These are phyloP conservation scores for Malassezia sp. DNA, from an alignment of 1,284 basidiomycete species.

Conservation along the genomic window DNA sequence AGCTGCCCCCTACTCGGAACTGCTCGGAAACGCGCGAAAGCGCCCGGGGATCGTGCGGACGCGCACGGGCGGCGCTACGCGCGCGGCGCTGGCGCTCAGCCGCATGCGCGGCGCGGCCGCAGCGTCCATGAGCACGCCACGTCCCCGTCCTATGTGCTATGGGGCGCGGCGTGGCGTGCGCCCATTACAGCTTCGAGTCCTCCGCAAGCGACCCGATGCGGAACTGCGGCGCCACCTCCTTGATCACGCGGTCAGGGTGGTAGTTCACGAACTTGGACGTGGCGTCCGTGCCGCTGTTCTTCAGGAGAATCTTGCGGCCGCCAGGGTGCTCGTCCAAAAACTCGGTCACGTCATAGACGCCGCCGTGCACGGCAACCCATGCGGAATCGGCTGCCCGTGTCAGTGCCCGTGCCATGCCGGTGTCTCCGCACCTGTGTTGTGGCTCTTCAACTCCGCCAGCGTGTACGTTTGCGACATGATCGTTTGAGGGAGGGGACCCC, in stretches of 20 bases:
- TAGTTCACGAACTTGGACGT: constrained; percentile 42
- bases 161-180: too few species aligned
- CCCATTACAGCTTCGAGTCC: constrained; percentile 28
- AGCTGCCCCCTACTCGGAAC: too few species aligned
- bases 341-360: constrained; percentile 44
- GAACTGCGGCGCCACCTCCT: constrained; percentile 28
- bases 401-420: too few species aligned
- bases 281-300: constrained; percentile 44
- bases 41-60: too few species aligned
- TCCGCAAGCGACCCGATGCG: constrained; percentile 38
- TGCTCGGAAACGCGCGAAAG: too few species aligned
- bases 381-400: constrained; percentile 42
- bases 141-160: too few species aligned
- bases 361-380: constrained; percentile 41
- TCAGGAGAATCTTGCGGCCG: constrained; percentile 44
- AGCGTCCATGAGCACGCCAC: too few species aligned
- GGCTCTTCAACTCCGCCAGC: constrained; percentile 15
- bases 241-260: constrained; percentile 40
- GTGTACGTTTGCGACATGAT: constrained; percentile 13
- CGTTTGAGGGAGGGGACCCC: neutral
- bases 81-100: too few species aligned
- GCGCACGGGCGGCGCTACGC: too few species aligned
- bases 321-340: constrained; percentile 46
- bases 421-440: constrained; percentile 14
- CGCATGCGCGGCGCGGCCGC: too few species aligned